Evolutionary conservation across 2,329 filamentous ascomycete species (phyloP).

Genomic region (Sporothrix brasiliensis): DNA sequence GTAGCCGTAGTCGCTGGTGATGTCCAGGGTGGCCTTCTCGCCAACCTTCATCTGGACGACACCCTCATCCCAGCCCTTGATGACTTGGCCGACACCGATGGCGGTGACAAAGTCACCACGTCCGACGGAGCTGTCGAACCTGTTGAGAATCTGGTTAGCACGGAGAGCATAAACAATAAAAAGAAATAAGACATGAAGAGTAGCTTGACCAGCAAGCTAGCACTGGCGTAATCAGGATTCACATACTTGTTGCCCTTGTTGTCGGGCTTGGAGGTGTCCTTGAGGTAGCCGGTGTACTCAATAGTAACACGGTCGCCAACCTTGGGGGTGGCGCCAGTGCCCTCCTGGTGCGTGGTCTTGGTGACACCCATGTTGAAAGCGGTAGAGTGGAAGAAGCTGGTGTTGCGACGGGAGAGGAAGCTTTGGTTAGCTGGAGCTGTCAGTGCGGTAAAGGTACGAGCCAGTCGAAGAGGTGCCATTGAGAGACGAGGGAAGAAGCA

Average conservation of each 20-base stretch:
- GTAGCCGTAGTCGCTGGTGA: constrained; percentile 71
- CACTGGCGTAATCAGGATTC: neutral
- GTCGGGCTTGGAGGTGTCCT: constrained; percentile 63
- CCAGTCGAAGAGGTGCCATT: constrained; percentile 29
- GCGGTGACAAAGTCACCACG: constrained; percentile 73
- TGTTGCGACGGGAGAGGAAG: constrained; percentile 21
- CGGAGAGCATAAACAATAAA: too few species aligned
- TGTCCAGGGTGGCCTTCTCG: constrained; percentile 84
- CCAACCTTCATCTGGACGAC: constrained; percentile 84
- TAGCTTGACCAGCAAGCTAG: neutral
- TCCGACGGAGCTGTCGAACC: constrained; percentile 85
- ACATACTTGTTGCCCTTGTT: constrained; percentile 73
- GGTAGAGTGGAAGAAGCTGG: constrained; percentile 32
- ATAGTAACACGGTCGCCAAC: constrained; percentile 77
- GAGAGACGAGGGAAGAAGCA: neutral
- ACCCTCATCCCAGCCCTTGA: constrained; percentile 86
- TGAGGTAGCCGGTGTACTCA: constrained; percentile 88
- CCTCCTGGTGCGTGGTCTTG: constrained; percentile 65
- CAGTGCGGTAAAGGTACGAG: constrained; percentile 28
- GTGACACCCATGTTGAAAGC: constrained; percentile 68
- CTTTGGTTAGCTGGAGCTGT: constrained; percentile 30
- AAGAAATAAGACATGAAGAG: neutral
- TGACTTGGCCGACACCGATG: constrained; percentile 84
- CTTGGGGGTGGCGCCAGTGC: constrained; percentile 64
- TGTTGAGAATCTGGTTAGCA: constrained; percentile 34